Evolutionary conservation across 2,329 filamentous ascomycete genomes (phyloP).

Genomic region (Neofusicoccum laricinum): DNA sequence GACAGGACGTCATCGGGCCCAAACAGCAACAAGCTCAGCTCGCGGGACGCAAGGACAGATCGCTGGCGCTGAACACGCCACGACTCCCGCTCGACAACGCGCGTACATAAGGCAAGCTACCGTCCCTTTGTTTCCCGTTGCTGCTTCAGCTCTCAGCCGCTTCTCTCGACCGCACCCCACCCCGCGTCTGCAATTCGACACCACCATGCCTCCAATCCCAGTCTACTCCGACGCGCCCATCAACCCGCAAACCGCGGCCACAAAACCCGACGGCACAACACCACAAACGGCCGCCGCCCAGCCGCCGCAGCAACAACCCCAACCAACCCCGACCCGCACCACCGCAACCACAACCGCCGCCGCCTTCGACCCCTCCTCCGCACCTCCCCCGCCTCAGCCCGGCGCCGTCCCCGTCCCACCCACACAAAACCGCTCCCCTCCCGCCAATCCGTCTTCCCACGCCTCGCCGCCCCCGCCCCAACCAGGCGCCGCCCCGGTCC

Average conservation of each 20-base stretch:
- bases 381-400: conserved; percentile 34
- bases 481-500: conserved; percentile 39
- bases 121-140: background rate
- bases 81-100: background rate
- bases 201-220: conserved; percentile 45
- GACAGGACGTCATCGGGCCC: conserved; percentile 11
- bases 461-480: conserved; percentile 36
- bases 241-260: conserved; percentile 26
- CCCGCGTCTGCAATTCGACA: conserved; percentile 16
- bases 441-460: background rate
- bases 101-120: background rate
- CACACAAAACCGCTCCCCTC: conserved; percentile 9
- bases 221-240: conserved; percentile 49
- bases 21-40: conserved; percentile 10
- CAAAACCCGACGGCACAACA: conserved; percentile 20
- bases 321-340: conserved; percentile 35
- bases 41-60: background rate
- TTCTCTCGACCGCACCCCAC: background rate
- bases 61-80: background rate
- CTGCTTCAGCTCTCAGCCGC: background rate
- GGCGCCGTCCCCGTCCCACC: conserved; percentile 23
- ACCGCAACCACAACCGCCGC: conserved; percentile 31
- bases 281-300: conserved; percentile 28
- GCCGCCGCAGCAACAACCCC: conserved; percentile 29
- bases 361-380: conserved; percentile 20